phyloP scores from a whole-genome alignment of 1,284 basidiomycete species.

The Cerioporus squamosus region DNA sequence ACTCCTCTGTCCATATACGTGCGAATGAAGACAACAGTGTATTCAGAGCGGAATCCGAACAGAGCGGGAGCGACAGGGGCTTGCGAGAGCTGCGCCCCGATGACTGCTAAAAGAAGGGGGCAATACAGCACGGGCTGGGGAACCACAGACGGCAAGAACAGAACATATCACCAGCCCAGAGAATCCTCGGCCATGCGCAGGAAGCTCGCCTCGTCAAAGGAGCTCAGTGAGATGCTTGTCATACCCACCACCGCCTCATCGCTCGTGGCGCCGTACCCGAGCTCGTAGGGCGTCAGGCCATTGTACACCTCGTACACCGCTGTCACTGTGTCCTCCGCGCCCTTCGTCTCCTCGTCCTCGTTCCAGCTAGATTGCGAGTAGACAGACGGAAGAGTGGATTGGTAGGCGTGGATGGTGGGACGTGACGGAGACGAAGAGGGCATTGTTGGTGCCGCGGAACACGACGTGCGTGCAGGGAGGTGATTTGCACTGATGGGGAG shows the following conservation, averaged over 20 bases:
- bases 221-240: constrained; percentile 1
- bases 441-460: not conserved
- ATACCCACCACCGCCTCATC: not conserved
- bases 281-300: not conserved
- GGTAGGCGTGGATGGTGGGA: not conserved
- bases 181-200: constrained; percentile 22
- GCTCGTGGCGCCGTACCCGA: not conserved
- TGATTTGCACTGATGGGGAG: not conserved
- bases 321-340: constrained; percentile 1
- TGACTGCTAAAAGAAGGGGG: not conserved
- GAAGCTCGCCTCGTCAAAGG: constrained; percentile 29
- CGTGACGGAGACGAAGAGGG: not conserved
- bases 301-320: constrained; percentile 5
- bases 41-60: no score
- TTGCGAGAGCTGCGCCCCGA: no score
- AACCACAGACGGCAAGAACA: not conserved
- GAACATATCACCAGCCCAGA: constrained; percentile 23
- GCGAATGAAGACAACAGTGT: no score
- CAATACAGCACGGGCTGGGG: not conserved
- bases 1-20: no score
- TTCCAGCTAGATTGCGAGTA: constrained; percentile 5
- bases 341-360: not conserved
- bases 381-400: constrained; percentile 1
- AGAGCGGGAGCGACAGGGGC: no score
- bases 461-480: not conserved